phyloP scores from a whole-genome alignment of 2,329 filamentous ascomycete genomes.

The Pyricularia grisea region DNA sequence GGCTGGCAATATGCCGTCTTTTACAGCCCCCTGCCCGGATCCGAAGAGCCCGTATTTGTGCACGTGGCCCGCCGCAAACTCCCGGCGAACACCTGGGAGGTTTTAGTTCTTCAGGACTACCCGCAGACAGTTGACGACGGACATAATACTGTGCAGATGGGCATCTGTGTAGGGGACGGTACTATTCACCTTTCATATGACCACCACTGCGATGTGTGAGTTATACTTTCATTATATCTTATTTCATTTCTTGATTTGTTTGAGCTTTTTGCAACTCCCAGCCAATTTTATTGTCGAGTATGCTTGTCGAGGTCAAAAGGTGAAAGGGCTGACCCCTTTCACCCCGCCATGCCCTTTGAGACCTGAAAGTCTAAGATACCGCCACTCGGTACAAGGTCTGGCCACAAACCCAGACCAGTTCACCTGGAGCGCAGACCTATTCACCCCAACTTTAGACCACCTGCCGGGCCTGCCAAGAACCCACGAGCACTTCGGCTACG shows the following conservation, averaged over 20 bases:
- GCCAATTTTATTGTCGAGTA: not conserved
- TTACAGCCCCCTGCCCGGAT: conserved; percentile 20
- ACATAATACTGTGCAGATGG: conserved; percentile 43
- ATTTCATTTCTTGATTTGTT: no score
- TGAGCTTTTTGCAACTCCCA: not conserved
- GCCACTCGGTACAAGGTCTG: conserved; percentile 22
- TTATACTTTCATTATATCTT: not conserved
- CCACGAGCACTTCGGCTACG: conserved; percentile 22
- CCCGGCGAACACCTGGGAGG: conserved; percentile 31
- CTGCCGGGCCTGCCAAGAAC: conserved; percentile 23
- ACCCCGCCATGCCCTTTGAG: not conserved
- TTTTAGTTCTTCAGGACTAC: conserved; percentile 37
- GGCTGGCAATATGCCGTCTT: conserved; percentile 40
- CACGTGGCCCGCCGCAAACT: conserved; percentile 35
- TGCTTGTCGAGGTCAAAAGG: not conserved
- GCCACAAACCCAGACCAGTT: conserved; percentile 21
- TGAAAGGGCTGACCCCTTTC: not conserved
- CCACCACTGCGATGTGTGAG: conserved; percentile 33
- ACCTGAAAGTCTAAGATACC: conserved; percentile 24
- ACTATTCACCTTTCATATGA: conserved; percentile 45
- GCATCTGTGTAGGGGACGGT: conserved; percentile 37
- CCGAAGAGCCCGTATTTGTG: conserved; percentile 27
- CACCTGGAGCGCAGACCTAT: conserved; percentile 23
- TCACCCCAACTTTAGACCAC: conserved; percentile 23
- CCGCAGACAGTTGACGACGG: conserved; percentile 38